Evolutionary conservation across 148 eudicot genomes (phyloP).

Genomic region (Rheum nobile): DNA sequence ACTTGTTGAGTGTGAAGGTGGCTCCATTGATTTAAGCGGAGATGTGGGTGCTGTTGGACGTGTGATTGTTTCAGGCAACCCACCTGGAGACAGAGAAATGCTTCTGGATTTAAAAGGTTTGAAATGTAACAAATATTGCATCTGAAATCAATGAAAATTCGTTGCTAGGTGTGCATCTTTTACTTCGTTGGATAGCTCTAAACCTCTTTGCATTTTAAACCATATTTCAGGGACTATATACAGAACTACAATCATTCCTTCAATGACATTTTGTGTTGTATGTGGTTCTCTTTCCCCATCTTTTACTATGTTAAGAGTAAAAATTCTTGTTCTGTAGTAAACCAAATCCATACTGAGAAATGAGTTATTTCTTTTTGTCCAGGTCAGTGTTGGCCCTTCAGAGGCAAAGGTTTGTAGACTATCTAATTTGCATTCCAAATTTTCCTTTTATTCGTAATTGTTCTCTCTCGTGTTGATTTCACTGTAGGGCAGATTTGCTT

Average conservation of each 20-base stretch:
- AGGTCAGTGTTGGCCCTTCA: conserved; percentile 89
- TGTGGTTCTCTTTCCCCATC: conserved; percentile 16
- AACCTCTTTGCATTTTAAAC: not conserved
- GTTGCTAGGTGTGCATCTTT: not conserved
- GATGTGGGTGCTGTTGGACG: conserved; percentile 97
- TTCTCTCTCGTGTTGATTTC: not conserved
- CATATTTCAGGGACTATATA: conserved; percentile 81
- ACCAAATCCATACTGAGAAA: not conserved
- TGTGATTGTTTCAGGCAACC: conserved; percentile 57
- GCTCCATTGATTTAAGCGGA: conserved; percentile 95
- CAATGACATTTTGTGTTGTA: conserved; percentile 88
- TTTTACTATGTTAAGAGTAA: not conserved
- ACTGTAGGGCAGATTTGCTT: not conserved
- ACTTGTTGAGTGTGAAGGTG: conserved; percentile 97
- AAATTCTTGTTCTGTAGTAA: not conserved
- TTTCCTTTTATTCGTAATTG: not conserved
- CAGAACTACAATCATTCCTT: conserved; percentile 76
- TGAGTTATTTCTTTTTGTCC: conserved; percentile 20
- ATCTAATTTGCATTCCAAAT: conserved; percentile 8
- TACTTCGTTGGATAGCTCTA: not conserved
- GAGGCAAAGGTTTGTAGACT: conserved; percentile 75
- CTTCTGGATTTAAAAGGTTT: conserved; percentile 80
- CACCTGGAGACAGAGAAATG: conserved; percentile 55
- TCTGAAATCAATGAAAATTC: not conserved
- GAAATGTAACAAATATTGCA: not conserved